Percentiles rank a stretch among this genome's conserved stretches.
Evolutionary conservation across 2,329 filamentous ascomycete genomes (phyloP).

Genomic region (Tolypocladium ophioglossoides): DNA sequence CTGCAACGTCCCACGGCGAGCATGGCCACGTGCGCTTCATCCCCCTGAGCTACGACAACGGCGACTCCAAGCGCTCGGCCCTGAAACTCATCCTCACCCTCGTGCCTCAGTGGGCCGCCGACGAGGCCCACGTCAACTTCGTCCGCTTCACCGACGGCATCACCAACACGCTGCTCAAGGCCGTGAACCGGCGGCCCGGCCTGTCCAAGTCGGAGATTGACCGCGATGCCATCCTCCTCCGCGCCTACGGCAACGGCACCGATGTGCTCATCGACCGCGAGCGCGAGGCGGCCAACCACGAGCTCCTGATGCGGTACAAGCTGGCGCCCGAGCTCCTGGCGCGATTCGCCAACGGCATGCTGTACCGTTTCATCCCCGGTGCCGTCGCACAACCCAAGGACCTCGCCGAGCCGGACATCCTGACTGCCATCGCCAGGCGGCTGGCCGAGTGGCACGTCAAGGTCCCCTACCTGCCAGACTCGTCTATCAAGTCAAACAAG

Average conservation of each 20-base stretch:
- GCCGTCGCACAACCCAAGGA: constrained; percentile 71
- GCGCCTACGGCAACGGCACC: constrained; percentile 90
- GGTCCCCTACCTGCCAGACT: constrained; percentile 44
- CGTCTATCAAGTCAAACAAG: constrained; percentile 4
- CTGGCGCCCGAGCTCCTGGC: constrained; percentile 83
- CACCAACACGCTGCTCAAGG: constrained; percentile 84
- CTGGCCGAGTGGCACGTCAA: constrained; percentile 89
- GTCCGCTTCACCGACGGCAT: constrained; percentile 94
- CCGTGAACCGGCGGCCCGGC: constrained; percentile 56
- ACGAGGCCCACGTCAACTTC: constrained; percentile 69
- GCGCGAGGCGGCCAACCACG: constrained; percentile 70
- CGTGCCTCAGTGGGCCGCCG: constrained; percentile 70
- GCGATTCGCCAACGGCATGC: constrained; percentile 88
- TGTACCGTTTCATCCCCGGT: constrained; percentile 85
- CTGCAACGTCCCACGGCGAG: constrained; percentile 17
- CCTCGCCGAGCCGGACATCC: constrained; percentile 63
- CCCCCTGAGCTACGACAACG: constrained; percentile 65
- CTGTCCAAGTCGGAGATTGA: constrained; percentile 66
- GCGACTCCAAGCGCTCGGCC: constrained; percentile 69
- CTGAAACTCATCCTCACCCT: constrained; percentile 68
- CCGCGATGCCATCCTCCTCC: constrained; percentile 73
- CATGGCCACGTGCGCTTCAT: constrained; percentile 50
- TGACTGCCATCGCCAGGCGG: constrained; percentile 70
- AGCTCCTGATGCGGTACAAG: constrained; percentile 70
- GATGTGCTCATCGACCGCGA: constrained; percentile 93